Evolutionary conservation across 352 stramenopile species (phyloP), one percentile per base, ranked within the genome.

Genomic region (Lagenidium sp.): DNA sequence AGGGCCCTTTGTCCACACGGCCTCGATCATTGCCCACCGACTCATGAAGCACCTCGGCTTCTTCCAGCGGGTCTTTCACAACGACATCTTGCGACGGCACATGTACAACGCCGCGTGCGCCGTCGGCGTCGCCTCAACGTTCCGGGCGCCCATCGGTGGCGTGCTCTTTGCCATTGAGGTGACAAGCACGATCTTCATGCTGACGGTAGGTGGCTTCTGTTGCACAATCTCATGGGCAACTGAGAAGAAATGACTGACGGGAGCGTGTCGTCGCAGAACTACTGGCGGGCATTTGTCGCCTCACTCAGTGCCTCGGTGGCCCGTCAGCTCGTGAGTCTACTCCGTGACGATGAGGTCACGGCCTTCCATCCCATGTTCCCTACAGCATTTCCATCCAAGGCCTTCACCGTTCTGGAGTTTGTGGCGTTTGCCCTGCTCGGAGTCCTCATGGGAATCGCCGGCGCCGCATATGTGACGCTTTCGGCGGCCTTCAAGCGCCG

Each of bases 221-320:
- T n/a, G n/a, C n/a, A n/a, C n/a, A n/a, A n/a, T n/a, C n/a, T n/a
- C n/a, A n/a, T n/a, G n/a, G n/a, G n/a, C n/a, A n/a, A n/a, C n/a
- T n/a, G n/a, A n/a, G n/a, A n/a, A n/a, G n/a, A n/a, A n/a, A n/a
- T n/a, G n/a, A n/a, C n/a, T n/a, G n/a, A n/a, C n/a, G n/a, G n/a
- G n/a, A n/a, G n/a, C n/a, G n/a, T n/a, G n/a, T n/a, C n/a, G n/a
- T n/a, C n/a, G n/a, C n/a, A 66, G 35, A 94, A 93, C 55, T 91
- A 95, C 50, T 94, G 82, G 69, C 72, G 78, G n/a, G 80, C 76
- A 3, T 95, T 96, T 63, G 89, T 96, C 49, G 82, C 74, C 20
- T 90, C 85, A 8, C 76, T 86, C 11, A 76, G 79, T 18, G 81
- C 87, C 24, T 68, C 96, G 8, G 73, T 94, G 19, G 94, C 94